phyloP scores from a whole-genome alignment of 495 filamentous ascomycete genomes.

The Podospora australis region DNA sequence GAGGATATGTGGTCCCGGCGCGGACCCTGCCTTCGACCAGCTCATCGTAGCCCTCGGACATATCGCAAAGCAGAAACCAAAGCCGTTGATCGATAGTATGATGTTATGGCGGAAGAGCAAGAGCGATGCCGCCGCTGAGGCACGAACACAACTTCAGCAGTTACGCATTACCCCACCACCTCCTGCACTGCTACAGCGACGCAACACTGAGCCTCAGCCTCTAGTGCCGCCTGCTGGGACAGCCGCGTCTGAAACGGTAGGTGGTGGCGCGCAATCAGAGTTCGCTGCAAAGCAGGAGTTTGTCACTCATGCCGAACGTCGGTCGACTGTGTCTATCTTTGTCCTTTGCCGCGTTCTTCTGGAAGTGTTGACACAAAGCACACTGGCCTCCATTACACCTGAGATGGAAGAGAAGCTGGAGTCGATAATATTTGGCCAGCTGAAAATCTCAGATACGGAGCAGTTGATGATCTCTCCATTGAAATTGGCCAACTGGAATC shows the following conservation, averaged over 20 bases:
- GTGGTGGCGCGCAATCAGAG: conserved; percentile 27
- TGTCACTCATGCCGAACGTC: conserved; percentile 70
- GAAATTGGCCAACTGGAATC: conserved; percentile 86
- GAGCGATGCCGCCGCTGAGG: conserved; percentile 72
- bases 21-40: conserved; percentile 89
- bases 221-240: conserved; percentile 8
- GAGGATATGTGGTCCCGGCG: conserved; percentile 79
- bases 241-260: conserved; percentile 6
- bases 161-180: conserved; percentile 35
- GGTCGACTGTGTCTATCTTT: conserved; percentile 88
- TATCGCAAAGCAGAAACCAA: conserved; percentile 89
- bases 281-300: conserved; percentile 58
- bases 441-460: conserved; percentile 81
- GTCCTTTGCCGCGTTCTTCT: conserved; percentile 89
- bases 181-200: conserved; percentile 32
- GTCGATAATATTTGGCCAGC: conserved; percentile 86
- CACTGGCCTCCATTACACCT: conserved; percentile 66
- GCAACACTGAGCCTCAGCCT: conserved; percentile 44
- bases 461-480: conserved; percentile 70
- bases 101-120: conserved; percentile 97
- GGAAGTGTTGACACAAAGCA: conserved; percentile 89
- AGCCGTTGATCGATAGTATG: conserved; percentile 90
- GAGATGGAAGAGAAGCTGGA: conserved; percentile 89
- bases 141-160: conserved; percentile 54
- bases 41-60: conserved; percentile 87